Percentiles rank a stretch among this genome's conserved stretches.
Conservation (phyloP, 78 protist species). For the Dictyostelium firmibasis region DNA sequence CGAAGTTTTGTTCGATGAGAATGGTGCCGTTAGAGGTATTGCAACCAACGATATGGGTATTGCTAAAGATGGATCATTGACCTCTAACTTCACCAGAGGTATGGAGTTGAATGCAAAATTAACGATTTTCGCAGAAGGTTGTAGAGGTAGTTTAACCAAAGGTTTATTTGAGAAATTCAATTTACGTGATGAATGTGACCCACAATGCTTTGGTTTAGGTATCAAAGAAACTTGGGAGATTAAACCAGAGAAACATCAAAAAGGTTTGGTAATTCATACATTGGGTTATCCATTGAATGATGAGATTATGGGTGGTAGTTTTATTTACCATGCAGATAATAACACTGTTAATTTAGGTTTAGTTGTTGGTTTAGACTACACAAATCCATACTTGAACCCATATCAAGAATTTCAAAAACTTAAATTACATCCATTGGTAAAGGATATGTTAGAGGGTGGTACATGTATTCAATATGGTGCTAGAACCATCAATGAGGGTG, state of each 20-base stretch:
- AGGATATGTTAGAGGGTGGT: constrained; percentile 89
- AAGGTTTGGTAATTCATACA: constrained; percentile 90
- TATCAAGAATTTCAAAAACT: constrained; percentile 92
- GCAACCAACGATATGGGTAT: constrained; percentile 95
- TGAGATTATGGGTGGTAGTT: constrained; percentile 96
- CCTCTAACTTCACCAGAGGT: constrained; percentile 90
- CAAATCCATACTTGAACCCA: constrained; percentile 94
- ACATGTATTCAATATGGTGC: constrained; percentile 95
- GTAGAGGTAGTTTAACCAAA: constrained; percentile 94
- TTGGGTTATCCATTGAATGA: constrained; percentile 95
- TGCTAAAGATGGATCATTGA: constrained; percentile 87
- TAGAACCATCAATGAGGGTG: constrained; percentile 98
- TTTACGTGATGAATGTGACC: constrained; percentile 80
- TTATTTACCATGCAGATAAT: constrained; percentile 93
- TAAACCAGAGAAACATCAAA: constrained; percentile 82
- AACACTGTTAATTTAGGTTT: constrained; percentile 90
- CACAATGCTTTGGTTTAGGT: constrained; percentile 97
- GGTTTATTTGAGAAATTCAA: constrained; percentile 73
- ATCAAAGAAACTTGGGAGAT: constrained; percentile 97
- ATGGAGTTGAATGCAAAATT: constrained; percentile 93
- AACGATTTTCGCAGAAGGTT: constrained; percentile 97
- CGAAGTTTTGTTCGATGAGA: constrained; percentile 86
- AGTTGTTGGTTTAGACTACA: constrained; percentile 96
- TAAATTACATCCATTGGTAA: constrained; percentile 89
- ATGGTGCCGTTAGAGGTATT: constrained; percentile 88